A percentile compares a stretch with the other conserved stretches of the same genome.
phyloP scores from a whole-genome alignment of 768 basidiomycete genomes.

The Trametes sanguinea region DNA sequence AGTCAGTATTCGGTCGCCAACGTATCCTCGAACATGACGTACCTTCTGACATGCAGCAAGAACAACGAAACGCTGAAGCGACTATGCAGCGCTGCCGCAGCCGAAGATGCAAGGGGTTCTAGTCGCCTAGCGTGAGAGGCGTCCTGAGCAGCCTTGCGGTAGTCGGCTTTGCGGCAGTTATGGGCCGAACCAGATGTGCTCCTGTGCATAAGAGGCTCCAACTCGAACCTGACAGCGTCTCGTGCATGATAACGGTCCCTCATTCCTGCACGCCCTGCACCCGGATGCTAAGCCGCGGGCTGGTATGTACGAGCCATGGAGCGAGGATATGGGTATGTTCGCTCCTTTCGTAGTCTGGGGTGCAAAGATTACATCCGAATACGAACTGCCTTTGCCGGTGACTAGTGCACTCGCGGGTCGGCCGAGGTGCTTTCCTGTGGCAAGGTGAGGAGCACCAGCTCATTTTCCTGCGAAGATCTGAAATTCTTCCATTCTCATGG shows the following conservation, averaged over 20 bases:
- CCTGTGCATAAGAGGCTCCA: not conserved
- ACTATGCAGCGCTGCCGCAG: not conserved
- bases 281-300: too few species aligned
- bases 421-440: too few species aligned
- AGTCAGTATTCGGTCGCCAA: too few species aligned
- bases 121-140: not conserved
- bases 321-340: too few species aligned
- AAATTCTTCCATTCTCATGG: slow-evolving; percentile 53
- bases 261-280: too few species aligned
- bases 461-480: slow-evolving; percentile 28
- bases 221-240: not conserved
- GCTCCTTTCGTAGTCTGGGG: too few species aligned
- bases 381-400: too few species aligned
- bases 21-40: too few species aligned
- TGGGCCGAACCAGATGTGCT: not conserved
- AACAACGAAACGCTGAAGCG: not conserved
- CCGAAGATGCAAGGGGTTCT: not conserved
- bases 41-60: not conserved
- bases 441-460: not conserved
- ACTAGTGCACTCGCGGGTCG: too few species aligned
- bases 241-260: not conserved
- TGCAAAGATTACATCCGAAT: too few species aligned
- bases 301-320: too few species aligned
- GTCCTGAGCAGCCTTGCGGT: not conserved
- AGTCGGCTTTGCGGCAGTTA: not conserved